Conservation (phyloP, 768 basidiomycete genomes). For the Austroboletus eburneus region DNA sequence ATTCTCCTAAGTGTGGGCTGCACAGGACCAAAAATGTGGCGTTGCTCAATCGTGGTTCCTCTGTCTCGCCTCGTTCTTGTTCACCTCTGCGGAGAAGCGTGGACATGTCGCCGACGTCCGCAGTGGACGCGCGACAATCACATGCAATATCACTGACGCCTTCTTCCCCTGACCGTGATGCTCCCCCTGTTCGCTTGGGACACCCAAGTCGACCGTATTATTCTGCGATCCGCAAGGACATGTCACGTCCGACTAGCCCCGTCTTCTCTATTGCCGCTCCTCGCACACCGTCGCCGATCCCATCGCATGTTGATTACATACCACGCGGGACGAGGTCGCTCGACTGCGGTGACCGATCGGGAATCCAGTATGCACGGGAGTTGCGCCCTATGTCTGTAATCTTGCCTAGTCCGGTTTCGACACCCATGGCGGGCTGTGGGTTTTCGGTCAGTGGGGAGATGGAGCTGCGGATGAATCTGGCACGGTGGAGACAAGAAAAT, state of each 20-base stretch:
- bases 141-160: constrained; percentile 17
- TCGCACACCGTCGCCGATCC: constrained; percentile 26
- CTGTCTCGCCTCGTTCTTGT: constrained; percentile 19
- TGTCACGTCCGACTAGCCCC: constrained; percentile 39
- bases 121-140: constrained; percentile 20
- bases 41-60: constrained; percentile 26
- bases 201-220: constrained; percentile 54
- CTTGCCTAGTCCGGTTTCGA: constrained; percentile 16
- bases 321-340: constrained; percentile 33
- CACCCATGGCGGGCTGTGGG: constrained; percentile 28
- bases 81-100: constrained; percentile 22
- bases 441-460: constrained; percentile 60
- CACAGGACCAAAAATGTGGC: constrained; percentile 38
- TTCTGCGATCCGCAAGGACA: constrained; percentile 47
- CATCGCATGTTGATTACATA: constrained; percentile 19
- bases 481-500: constrained; percentile 32
- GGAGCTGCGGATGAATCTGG: constrained; percentile 54
- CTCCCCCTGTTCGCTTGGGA: constrained; percentile 38
- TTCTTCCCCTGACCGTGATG: constrained; percentile 19
- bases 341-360: constrained; percentile 22
- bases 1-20: constrained; percentile 32
- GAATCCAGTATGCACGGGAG: constrained; percentile 15
- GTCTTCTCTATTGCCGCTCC: constrained; percentile 23
- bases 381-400: constrained; percentile 30
- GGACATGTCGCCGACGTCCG: constrained; percentile 14